Base-by-base conservation (phyloP, 1,139 yeast species). In the Lodderomyces oxycetoniae region DNA sequence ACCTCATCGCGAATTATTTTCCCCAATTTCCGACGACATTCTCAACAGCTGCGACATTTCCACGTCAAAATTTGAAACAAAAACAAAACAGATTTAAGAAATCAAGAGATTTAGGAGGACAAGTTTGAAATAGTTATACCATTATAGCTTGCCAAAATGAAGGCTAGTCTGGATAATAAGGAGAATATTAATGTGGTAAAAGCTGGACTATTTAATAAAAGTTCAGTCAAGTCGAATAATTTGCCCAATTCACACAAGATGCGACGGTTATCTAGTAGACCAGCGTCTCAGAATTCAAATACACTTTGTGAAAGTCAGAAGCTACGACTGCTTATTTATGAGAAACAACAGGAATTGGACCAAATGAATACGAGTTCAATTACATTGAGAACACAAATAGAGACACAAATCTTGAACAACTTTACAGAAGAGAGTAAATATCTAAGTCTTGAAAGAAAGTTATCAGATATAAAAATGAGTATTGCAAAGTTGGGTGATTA, bases 371-470 rank as follows among this genome's bases (percentile, higher is more conserved):
- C 54, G 11, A 41, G 48, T 20, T 47, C 58, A 2, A 50, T 58
- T 47, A 59, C 64, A 3, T 38, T 63, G 17, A 58, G 60, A 35
- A 70, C 70, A 4, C 63, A 63, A 33, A 63, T 59, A 30, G 62
- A 59, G n/a, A 46, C 50, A 10, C 51, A 55, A 21, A 67, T 62
- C 30, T 50, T 59, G 30, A 61, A 63, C 28, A 52, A 63, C 37
- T 66, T 62, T 48, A 71, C 67, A 35, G 44, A 69, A 7, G 66
- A 63, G 11, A 65, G 61, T 33, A 53, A 61, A 14, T 53, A 53
- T 13, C 36, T 53, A 10, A 47, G 46, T 16, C 42, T 58, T 17
- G 51, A 53, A 32, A 45, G 48, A 23, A 43, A 51, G 20, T 39
- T 55, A 9, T 37, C 37, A 4, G 36, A 44, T 2, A 28, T 53